Conservation (phyloP, 805 yeast species). For the Saccharomycopsis sp. region DNA sequence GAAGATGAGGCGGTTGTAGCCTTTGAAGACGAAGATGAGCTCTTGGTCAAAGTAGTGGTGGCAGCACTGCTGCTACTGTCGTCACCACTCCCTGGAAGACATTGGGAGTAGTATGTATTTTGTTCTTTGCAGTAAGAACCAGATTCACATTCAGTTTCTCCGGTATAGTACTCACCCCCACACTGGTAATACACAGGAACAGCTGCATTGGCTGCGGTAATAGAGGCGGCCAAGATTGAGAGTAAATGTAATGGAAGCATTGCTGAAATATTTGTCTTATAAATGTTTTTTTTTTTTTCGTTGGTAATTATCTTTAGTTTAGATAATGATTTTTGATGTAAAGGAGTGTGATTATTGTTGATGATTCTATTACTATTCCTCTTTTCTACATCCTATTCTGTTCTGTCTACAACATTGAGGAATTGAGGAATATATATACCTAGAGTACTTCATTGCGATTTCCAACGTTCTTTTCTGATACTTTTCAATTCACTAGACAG, state of each 20-base stretch:
- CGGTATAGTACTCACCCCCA: constrained; percentile 23
- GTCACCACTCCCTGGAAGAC: constrained; percentile 14
- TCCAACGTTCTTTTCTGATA: background rate
- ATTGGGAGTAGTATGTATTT: constrained; percentile 26
- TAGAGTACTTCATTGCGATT: background rate
- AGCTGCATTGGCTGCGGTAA: constrained; percentile 3
- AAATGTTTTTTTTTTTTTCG: no score
- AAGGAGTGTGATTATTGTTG: background rate
- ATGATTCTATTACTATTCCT: background rate
- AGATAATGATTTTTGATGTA: no score
- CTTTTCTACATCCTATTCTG: background rate
- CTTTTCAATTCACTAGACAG: background rate
- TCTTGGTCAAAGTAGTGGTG: background rate
- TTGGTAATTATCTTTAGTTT: no score
- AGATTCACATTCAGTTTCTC: constrained; percentile 23
- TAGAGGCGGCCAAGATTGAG: background rate
- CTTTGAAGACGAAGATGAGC: background rate
- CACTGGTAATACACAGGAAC: constrained; percentile 24
- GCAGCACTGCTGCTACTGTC: background rate
- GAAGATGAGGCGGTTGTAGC: no score
- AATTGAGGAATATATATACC: no score
- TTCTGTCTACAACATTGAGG: background rate
- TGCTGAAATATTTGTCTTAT: no score
- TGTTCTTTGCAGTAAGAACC: constrained; percentile 24
- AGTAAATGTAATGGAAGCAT: background rate